Conservation (phyloP, 2,329 filamentous ascomycete genomes). For the Fusarium dlaminii region DNA sequence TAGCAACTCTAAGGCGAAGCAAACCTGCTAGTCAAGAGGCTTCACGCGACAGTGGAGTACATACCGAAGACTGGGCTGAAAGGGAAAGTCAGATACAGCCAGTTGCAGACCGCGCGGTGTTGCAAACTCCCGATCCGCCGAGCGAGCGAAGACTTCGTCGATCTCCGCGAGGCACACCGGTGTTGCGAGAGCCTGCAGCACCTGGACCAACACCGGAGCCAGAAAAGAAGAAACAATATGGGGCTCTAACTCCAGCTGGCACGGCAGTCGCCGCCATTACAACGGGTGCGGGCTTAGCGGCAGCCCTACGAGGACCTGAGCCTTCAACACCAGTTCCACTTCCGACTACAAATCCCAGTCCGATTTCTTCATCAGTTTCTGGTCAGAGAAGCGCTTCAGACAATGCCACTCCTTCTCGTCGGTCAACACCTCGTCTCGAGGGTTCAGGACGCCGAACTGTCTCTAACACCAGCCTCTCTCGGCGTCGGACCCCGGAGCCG, state of each 20-base stretch:
- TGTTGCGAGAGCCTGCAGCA: slow-evolving; percentile 52
- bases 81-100: slow-evolving; percentile 33
- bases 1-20: slow-evolving; percentile 53
- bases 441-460: slow-evolving; percentile 52
- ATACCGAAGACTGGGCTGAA: slow-evolving; percentile 60
- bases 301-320: slow-evolving; percentile 20
- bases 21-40: slow-evolving; percentile 47
- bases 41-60: slow-evolving; percentile 66
- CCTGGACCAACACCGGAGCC: slow-evolving; percentile 55
- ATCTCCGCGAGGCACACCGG: slow-evolving; percentile 51
- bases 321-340: slow-evolving; percentile 26
- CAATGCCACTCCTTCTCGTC: slow-evolving; percentile 32
- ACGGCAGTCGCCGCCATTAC: slow-evolving; percentile 19
- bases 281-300: slow-evolving; percentile 29
- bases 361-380: slow-evolving; percentile 4
- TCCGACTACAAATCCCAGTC: slow-evolving; percentile 16
- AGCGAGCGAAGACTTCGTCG: slow-evolving; percentile 43
- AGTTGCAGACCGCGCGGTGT: slow-evolving; percentile 27
- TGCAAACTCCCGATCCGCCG: slow-evolving; percentile 44
- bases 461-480: slow-evolving; percentile 65
- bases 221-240: slow-evolving; percentile 53
- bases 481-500: slow-evolving; percentile 63
- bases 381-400: slow-evolving; percentile 53
- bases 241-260: slow-evolving; percentile 37
- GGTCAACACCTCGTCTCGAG: slow-evolving; percentile 38